Percentiles rank a stretch among this genome's conserved stretches.
Conservation (phyloP, 805 yeast species). For the Candida michaelii region DNA sequence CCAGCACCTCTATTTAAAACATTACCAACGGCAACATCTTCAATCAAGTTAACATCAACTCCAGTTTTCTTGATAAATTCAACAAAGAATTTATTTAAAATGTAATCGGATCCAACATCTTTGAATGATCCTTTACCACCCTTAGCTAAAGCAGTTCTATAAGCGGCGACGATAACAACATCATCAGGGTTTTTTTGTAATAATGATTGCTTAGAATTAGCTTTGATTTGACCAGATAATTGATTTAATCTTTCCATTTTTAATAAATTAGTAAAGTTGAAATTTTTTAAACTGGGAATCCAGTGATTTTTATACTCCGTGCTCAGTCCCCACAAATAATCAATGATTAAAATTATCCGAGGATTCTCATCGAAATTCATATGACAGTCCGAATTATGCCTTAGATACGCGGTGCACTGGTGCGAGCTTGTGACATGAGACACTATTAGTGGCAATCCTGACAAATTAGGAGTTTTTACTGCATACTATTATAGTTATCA, state of each 20-base stretch:
- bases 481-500: background rate
- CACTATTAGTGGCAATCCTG: background rate
- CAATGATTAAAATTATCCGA: slow-evolving; percentile 7
- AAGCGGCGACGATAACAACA: slow-evolving; percentile 86
- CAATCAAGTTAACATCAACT: slow-evolving; percentile 55
- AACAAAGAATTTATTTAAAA: slow-evolving; percentile 63
- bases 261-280: background rate
- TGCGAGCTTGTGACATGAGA: background rate
- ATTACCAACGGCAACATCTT: slow-evolving; percentile 88
- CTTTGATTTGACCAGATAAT: slow-evolving; percentile 44
- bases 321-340: slow-evolving; percentile 8
- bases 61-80: slow-evolving; percentile 57
- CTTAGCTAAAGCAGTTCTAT: slow-evolving; percentile 85
- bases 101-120: slow-evolving; percentile 78
- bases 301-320: slow-evolving; percentile 3
- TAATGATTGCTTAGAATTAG: slow-evolving; percentile 42
- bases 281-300: slow-evolving; percentile 1
- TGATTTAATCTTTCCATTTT: slow-evolving; percentile 48
- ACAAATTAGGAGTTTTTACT: background rate
- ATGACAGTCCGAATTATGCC: slow-evolving; percentile 1
- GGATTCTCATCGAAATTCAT: slow-evolving; percentile 5
- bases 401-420: background rate
- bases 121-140: slow-evolving; percentile 87
- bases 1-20: slow-evolving; percentile 93
- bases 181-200: slow-evolving; percentile 73